These are phyloP conservation scores for Fusarium acutatum DNA, from an alignment of 2,329 filamentous ascomycete genomes.

Conservation along the genomic window DNA sequence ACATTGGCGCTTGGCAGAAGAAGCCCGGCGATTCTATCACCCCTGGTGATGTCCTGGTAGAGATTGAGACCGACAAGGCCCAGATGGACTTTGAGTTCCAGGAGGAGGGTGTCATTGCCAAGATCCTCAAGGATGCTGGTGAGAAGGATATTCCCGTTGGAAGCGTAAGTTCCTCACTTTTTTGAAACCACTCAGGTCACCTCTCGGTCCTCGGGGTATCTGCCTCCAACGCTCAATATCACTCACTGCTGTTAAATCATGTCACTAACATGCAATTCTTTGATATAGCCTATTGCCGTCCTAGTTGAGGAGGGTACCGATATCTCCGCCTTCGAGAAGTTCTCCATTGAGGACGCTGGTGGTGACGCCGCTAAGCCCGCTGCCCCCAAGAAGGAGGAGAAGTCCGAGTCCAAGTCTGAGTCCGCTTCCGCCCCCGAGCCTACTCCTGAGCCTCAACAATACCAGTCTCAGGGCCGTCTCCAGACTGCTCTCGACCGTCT, in stretches of 20 bases:
- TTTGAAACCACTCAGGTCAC: constrained; percentile 9
- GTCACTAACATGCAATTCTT: constrained; percentile 14
- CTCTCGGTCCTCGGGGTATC: constrained; percentile 28
- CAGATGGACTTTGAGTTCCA: constrained; percentile 99
- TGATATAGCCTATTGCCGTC: constrained; percentile 86
- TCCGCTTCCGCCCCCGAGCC: constrained; percentile 57
- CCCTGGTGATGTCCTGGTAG: constrained; percentile 94
- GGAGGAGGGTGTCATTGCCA: constrained; percentile 94
- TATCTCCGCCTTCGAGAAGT: constrained; percentile 86
- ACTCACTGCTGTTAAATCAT: background rate
- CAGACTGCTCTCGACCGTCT: constrained; percentile 86
- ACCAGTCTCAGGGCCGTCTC: constrained; percentile 78
- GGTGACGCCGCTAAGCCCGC: constrained; percentile 72
- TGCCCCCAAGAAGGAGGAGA: constrained; percentile 71
- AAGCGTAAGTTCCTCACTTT: constrained; percentile 72
- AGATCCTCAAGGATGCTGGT: constrained; percentile 90
- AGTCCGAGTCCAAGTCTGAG: constrained; percentile 67
- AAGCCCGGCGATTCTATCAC: constrained; percentile 87
- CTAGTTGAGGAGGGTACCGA: constrained; percentile 93
- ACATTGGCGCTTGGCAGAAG: constrained; percentile 98
- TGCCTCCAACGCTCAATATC: constrained; percentile 6
- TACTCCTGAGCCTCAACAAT: constrained; percentile 70
- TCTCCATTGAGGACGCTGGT: constrained; percentile 89
- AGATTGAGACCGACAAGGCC: constrained; percentile 99
- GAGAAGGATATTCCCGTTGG: constrained; percentile 95